phyloP scores from a whole-genome alignment of 2,329 filamentous ascomycete species.

The Pezicula neosporulosa region DNA sequence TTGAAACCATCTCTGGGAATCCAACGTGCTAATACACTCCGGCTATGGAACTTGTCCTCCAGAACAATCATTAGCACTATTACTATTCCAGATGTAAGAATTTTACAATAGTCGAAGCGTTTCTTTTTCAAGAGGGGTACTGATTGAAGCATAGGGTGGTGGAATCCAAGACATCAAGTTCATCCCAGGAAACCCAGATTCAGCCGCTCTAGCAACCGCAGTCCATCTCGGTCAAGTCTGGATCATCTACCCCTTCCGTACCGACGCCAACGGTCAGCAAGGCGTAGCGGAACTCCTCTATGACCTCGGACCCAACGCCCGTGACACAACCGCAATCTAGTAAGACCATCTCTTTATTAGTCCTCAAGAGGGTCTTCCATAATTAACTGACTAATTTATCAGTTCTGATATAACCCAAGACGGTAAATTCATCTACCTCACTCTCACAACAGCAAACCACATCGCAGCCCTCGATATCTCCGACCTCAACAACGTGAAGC shows the following conservation, averaged over 20 bases:
- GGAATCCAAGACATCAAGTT: conserved; percentile 65
- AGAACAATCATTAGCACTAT: conserved; percentile 57
- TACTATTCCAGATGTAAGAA: conserved; percentile 50
- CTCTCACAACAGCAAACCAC: conserved; percentile 58
- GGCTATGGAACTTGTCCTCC: conserved; percentile 52
- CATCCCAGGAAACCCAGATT: conserved; percentile 56
- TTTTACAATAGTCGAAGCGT: neutral
- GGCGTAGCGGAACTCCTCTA: conserved; percentile 56
- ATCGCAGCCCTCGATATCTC: conserved; percentile 59
- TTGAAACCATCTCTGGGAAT: conserved; percentile 56
- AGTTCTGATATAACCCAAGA: conserved; percentile 55
- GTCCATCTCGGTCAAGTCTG: conserved; percentile 58
- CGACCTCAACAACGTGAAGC: conserved; percentile 55
- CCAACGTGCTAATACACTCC: conserved; percentile 51
- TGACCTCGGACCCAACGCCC: conserved; percentile 53
- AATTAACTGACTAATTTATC: neutral
- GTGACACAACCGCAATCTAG: conserved; percentile 55
- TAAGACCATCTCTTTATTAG: conserved; percentile 18
- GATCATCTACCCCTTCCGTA: conserved; percentile 62
- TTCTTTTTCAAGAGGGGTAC: neutral
- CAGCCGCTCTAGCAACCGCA: conserved; percentile 56
- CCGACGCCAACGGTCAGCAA: conserved; percentile 49
- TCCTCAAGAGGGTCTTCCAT: neutral
- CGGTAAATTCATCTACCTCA: conserved; percentile 56
- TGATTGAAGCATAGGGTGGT: conserved; percentile 34